Base-by-base conservation (phyloP, 2,329 filamentous ascomycete genomes). In the Neofusicoccum sp. region DNA sequence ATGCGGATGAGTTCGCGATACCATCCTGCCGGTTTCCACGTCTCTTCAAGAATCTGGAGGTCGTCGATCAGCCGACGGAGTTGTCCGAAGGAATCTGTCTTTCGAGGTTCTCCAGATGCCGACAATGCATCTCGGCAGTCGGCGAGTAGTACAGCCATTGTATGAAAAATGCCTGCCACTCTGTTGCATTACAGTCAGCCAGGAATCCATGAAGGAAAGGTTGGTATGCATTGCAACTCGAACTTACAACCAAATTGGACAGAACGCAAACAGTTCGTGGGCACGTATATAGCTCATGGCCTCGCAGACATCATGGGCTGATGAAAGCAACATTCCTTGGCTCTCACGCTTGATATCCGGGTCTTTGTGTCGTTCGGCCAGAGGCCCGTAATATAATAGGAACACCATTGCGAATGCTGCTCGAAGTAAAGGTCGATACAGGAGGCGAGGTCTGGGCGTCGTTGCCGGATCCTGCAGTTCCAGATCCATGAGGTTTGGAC, bases 271-370 rank as follows among this genome's bases (percentile, higher is more conserved):
- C 9, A 58, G 40, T 6, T 28, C 28, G n/a, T 47, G 41, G 2
- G 54, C 43, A 12, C 54, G 54, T 7, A 58, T 14, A 9, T 58
- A 58, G 41, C 54, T 58, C 43, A 58, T 58, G 6, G 47, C 41
- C 14, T 58, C 41, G 16, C 54, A 58, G 3, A 58, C 33, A 31
- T 58, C 54, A 16, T 58, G 8, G 6, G 54, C 54, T 36, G 54
- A 40, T 2, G 20, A 28, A 16, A 33, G 54, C 20, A 45, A 14
- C 24, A n/a, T 16, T 16, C 20, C 20, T 8, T 26, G 41, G 16
- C 41, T 56, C n/a, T 43, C 28, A 1, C n/a, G 26, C 28, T 33
- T 56, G 3, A 43, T 5, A 1, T 3, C 38, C 1, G 38, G 8
- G 16, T 56, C 51, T n/a, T 11, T 56, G 28, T 56, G 51, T 4